These are phyloP conservation scores for Capsicum pubescens DNA, from an alignment of 257 asterid species.

Conservation along the genomic window DNA sequence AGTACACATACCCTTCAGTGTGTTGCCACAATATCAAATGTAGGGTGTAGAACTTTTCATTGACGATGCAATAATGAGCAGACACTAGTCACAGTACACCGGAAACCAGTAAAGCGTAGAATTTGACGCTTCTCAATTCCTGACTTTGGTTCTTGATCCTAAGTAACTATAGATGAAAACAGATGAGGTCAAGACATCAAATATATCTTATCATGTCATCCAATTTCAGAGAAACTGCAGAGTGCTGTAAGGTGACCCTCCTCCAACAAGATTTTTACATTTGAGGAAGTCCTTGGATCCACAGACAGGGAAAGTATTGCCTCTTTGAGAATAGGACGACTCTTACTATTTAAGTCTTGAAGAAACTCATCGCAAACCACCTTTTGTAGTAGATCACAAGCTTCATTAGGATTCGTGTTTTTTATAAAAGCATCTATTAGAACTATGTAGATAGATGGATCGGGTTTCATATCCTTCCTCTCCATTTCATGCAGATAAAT, in stretches of 20 bases:
- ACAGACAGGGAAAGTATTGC: slow-evolving; percentile 39
- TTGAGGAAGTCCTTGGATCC: slow-evolving; percentile 42
- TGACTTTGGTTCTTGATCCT: background rate
- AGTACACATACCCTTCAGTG: background rate
- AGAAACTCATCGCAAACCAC: slow-evolving; percentile 44
- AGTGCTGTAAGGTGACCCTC: slow-evolving; percentile 31
- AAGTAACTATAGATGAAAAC: background rate
- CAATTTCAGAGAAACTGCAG: slow-evolving; percentile 28
- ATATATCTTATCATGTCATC: background rate
- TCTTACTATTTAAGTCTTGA: slow-evolving; percentile 43
- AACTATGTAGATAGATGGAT: slow-evolving; percentile 56
- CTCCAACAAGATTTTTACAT: slow-evolving; percentile 36
- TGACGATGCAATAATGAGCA: background rate
- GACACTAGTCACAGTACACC: background rate
- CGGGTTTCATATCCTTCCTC: slow-evolving; percentile 68
- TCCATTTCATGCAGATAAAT: slow-evolving; percentile 71
- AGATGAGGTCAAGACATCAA: background rate
- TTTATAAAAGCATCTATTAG: slow-evolving; percentile 62
- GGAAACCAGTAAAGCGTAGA: background rate
- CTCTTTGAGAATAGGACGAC: slow-evolving; percentile 36
- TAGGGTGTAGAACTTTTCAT: background rate
- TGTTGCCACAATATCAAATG: background rate
- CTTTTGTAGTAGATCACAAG: slow-evolving; percentile 51
- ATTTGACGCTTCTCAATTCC: background rate
- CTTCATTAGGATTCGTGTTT: slow-evolving; percentile 48